phyloP scores from a whole-genome alignment of 768 basidiomycete genomes.

The Asterophora parasitica region DNA sequence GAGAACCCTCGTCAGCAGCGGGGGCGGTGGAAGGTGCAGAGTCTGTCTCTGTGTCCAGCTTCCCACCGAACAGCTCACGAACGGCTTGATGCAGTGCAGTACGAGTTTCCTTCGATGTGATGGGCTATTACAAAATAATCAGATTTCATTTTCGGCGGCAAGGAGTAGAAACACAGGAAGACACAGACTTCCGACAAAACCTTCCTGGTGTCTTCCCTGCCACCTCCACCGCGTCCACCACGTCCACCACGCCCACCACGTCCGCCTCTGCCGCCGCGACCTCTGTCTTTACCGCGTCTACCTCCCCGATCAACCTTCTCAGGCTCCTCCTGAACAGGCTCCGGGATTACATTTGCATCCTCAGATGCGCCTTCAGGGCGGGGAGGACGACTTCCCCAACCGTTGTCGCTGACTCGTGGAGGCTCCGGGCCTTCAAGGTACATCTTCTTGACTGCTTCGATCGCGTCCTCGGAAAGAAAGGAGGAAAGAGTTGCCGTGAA shows the following conservation, averaged over 20 bases:
- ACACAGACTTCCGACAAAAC: slow-evolving; percentile 76
- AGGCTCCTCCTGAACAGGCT: slow-evolving; percentile 20
- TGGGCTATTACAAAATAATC: slow-evolving; percentile 51
- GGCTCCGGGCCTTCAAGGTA: slow-evolving; percentile 79
- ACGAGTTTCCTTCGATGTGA: slow-evolving; percentile 73
- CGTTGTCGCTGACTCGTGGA: slow-evolving; percentile 66
- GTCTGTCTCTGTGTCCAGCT: slow-evolving; percentile 81
- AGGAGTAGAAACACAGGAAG: slow-evolving; percentile 13
- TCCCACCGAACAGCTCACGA: slow-evolving; percentile 76
- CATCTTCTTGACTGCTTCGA: slow-evolving; percentile 64
- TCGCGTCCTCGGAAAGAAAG: slow-evolving; percentile 58
- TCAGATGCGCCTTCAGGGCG: slow-evolving; percentile 21
- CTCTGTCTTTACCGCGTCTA: slow-evolving; percentile 38
- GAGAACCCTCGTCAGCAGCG: slow-evolving; percentile 59
- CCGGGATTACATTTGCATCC: slow-evolving; percentile 11
- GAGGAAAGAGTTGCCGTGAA: slow-evolving; percentile 52
- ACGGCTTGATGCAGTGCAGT: slow-evolving; percentile 79
- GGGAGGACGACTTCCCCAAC: slow-evolving; percentile 57
- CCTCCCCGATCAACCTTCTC: slow-evolving; percentile 22
- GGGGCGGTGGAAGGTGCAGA: slow-evolving; percentile 26
- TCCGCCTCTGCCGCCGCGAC: slow-evolving; percentile 43
- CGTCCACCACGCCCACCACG: slow-evolving; percentile 36
- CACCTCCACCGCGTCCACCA: slow-evolving; percentile 37
- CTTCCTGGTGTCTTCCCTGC: slow-evolving; percentile 62
- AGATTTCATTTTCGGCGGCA: slow-evolving; percentile 9